These are phyloP conservation scores for Uronychia binucleata DNA, from an alignment of 73 alveolate genomes.

Conservation along the genomic window DNA sequence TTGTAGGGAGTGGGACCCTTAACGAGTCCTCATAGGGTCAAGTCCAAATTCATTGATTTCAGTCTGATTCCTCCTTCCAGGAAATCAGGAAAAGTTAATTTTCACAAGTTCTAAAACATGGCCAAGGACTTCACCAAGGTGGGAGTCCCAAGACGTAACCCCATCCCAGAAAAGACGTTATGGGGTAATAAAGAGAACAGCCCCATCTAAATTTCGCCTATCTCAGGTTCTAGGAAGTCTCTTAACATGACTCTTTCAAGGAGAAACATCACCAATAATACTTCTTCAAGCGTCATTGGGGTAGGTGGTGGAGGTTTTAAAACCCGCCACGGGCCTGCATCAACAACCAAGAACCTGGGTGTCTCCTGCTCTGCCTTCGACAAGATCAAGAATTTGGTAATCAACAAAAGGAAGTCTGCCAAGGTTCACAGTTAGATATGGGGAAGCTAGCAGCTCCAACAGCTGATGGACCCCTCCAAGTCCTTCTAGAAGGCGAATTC, in stretches of 20 bases:
- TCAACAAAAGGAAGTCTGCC: not conserved
- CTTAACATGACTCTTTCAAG: too few relatives aligned
- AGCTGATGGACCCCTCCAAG: not conserved
- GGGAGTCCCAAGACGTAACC: not conserved
- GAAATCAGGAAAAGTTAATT: not conserved
- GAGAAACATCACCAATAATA: too few relatives aligned
- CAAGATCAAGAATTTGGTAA: not conserved
- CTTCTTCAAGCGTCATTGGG: too few relatives aligned
- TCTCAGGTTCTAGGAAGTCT: too few relatives aligned
- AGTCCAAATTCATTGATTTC: not conserved
- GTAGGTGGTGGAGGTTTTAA: too few relatives aligned
- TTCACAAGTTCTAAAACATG: not conserved
- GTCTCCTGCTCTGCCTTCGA: not conserved
- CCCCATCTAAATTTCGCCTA: not conserved
- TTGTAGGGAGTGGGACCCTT: not conserved
- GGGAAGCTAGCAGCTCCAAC: not conserved
- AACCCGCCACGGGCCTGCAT: too few relatives aligned
- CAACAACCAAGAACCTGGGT: not conserved
- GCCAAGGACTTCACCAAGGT: not conserved
- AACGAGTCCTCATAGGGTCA: too few relatives aligned
- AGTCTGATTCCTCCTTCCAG: not conserved
- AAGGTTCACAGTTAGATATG: not conserved
- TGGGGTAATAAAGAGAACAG: not conserved
- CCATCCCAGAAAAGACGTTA: not conserved
- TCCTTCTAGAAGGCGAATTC: not conserved